Evolutionary conservation across 345 rosid species (phyloP).

Genomic region (Eucalyptus marginata): DNA sequence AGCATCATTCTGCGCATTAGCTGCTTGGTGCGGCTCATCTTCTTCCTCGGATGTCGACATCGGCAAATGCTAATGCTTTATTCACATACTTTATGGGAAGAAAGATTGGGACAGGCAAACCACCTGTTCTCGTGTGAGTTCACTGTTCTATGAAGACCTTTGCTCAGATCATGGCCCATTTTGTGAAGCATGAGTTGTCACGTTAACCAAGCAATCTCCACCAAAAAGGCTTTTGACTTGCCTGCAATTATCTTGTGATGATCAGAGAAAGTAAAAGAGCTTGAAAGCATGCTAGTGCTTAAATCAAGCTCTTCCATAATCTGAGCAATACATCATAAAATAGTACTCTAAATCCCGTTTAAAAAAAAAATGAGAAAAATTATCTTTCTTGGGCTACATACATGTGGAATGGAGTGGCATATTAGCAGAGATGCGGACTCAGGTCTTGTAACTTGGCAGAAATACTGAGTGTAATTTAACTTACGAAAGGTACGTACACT

Average conservation of each 20-base stretch:
- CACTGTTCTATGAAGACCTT: neutral
- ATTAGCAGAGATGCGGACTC: too few species aligned
- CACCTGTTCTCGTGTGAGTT: neutral
- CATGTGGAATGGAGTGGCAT: neutral
- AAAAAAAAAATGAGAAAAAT: neutral
- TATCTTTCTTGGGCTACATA: neutral
- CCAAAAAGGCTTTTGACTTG: neutral
- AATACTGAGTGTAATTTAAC: too few species aligned
- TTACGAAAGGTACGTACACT: too few species aligned
- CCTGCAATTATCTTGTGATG: neutral
- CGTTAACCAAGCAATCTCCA: neutral
- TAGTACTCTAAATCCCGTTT: neutral
- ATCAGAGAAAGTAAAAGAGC: neutral
- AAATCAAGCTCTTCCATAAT: neutral
- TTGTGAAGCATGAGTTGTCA: neutral
- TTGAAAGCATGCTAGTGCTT: neutral
- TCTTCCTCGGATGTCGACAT: neutral
- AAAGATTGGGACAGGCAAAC: neutral
- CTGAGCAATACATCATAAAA: neutral
- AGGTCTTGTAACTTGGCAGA: too few species aligned
- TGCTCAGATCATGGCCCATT: neutral
- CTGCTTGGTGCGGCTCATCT: neutral
- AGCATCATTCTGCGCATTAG: neutral
- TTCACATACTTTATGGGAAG: neutral
- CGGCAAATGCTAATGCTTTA: neutral